Base-by-base conservation (phyloP, 1,284 basidiomycete species). In the Ceratobasidium sp. region DNA sequence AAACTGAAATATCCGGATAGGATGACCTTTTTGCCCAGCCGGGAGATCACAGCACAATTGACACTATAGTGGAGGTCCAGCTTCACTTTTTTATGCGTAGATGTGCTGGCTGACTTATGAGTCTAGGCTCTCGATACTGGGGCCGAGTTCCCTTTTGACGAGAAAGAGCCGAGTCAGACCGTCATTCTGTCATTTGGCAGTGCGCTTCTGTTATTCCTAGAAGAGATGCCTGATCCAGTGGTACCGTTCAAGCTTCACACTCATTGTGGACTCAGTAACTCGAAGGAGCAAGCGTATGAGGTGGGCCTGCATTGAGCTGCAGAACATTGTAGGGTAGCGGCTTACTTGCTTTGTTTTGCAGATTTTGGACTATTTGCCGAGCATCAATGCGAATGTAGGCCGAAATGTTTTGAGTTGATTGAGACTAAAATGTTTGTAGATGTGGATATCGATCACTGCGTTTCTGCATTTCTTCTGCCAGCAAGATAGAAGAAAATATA, bases 401-500 rank as follows among this genome's bases (percentile, higher is more conserved):
- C 12, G 5, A 33, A 12, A 20, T 81, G 13, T 15, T 78, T 63
- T 46, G 77, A 9, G 49, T 68, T 51, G 23, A 68, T 70, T 18
- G 15, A 55, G 5, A 60, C 63, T 55, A n/a, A 49, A 7, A 18
- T 55, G 23, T 73, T 20, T 51, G 40, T 77, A 93, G 92, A 90
- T 93, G 3, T 94, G 91, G 91, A 90, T 94, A 81, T 91, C 92
- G 0, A 81, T 93, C 26, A 93, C 92, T 7, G 91, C 93, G 0
- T 92, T 92, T 81, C 82, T 94, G 58, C 92, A 94, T 81, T 93
- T 87, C 80, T 84, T 92, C 26, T 87, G 87, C 73, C 89, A 89
- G 82, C 87, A 87, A 33, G 73, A 76, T 9, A 40, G 28, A 18
- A 51, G 73, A 18, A 40, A 51, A 23, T 39, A 67, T 23, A 26